Evolutionary conservation across 148 eudicot genomes (phyloP), one percentile per base, ranked within the genome.

Genomic region (Dianthus caryophyllus): DNA sequence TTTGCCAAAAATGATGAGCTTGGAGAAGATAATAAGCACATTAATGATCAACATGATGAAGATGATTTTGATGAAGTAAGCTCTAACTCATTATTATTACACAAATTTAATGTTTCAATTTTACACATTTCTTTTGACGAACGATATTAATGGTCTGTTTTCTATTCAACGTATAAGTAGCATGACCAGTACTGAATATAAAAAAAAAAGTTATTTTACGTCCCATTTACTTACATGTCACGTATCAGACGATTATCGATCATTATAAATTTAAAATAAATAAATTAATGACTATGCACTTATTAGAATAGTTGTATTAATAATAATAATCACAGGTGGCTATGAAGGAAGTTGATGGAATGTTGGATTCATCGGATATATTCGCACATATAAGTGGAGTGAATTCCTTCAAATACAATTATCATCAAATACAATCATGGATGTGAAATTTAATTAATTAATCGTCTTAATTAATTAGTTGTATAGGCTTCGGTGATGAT

Each of bases 1-100:
- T 93, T 93, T 72, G 97, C 98, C 1, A 93, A 90, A 82, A 93
- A 88, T 41, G 96, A 90, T 29, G 95, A 87, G 22, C 80, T 78
- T 43, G 82, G 83, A 53, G 95, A 82, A 56, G 64, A 56, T 33
- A 78, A 68, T 29, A 89, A 89, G 58, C 80, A 80, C 24, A 76
- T 53, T 24, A 77, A 73, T 49, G 67, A 79, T 75, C 77, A 84
- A 59, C 77, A 86, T 64, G 90, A 90, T 49, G 90, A 87, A 18
- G 98, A 93, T 49, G 83, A 79, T 2, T 83, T 85, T 75, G 95
- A 93, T 49, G 92, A 87, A 33, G 84, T 85, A 68, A 78, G 75
- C 13, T 54, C 62, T 33, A 4, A 17, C n/a, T n/a, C n/a, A 57
- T 56, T 29, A 6, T 56, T 26, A 2, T 1, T 26, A 57, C 38